phyloP scores from a whole-genome alignment of 2,329 filamentous ascomycete species.

The Elsinoe necatrix region DNA sequence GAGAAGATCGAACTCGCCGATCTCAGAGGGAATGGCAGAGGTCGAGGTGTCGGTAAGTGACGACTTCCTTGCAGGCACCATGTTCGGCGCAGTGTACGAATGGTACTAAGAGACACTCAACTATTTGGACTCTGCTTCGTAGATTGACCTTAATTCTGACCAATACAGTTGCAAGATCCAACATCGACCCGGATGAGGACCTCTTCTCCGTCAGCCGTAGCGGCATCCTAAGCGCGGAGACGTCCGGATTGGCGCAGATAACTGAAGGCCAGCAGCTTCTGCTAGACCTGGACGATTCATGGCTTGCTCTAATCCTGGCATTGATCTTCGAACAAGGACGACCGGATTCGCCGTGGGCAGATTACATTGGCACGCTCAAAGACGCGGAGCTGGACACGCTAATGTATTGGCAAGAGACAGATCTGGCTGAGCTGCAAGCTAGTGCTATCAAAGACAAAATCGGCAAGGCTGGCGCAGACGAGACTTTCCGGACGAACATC shows the following conservation, averaged over 20 bases:
- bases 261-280: constrained; percentile 23
- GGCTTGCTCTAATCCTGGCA: constrained; percentile 59
- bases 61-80: background rate
- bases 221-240: constrained; percentile 63
- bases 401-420: constrained; percentile 75
- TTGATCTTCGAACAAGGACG: constrained; percentile 68
- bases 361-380: constrained; percentile 71
- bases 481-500: constrained; percentile 54
- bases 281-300: constrained; percentile 35
- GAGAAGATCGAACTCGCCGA: constrained; percentile 52
- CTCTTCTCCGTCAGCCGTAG: constrained; percentile 72
- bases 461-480: constrained; percentile 62
- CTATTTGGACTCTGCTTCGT: no score
- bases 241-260: constrained; percentile 50
- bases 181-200: constrained; percentile 65
- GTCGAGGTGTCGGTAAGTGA: constrained; percentile 55
- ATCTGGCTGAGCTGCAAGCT: constrained; percentile 65
- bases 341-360: constrained; percentile 58
- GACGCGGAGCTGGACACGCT: constrained; percentile 61
- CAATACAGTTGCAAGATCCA: constrained; percentile 54
- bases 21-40: constrained; percentile 47
- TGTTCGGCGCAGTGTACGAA: background rate
- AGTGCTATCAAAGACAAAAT: constrained; percentile 70
- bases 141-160: background rate
- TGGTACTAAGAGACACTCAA: no score